Evolutionary conservation across 2,329 filamentous ascomycete species (phyloP).

Genomic region (Calonectria naviculata): DNA sequence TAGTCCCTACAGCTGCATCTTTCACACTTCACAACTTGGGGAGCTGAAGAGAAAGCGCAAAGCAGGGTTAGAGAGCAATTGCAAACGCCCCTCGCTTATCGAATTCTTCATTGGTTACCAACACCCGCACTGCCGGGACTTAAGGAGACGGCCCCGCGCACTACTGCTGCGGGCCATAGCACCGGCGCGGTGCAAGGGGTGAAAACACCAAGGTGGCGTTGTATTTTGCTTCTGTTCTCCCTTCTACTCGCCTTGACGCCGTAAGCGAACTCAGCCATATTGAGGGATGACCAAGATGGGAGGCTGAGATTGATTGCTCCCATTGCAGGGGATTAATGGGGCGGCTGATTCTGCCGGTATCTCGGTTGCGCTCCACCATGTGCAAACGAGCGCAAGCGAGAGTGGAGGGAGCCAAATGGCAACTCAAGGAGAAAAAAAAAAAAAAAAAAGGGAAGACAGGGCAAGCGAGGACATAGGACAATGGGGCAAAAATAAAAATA

Average conservation of each 20-base stretch:
- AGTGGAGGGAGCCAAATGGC: constrained; percentile 8
- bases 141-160: constrained; percentile 26
- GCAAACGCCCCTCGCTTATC: constrained; percentile 7
- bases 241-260: constrained; percentile 11
- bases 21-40: neutral
- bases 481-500: neutral
- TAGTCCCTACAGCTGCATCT: neutral
- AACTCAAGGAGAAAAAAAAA: neutral
- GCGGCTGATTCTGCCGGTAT: constrained; percentile 23
- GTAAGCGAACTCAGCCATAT: constrained; percentile 11
- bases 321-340: constrained; percentile 14
- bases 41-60: neutral
- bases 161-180: constrained; percentile 27
- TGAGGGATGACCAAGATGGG: constrained; percentile 4
- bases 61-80: constrained; percentile 11
- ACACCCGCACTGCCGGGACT: constrained; percentile 36
- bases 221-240: constrained; percentile 28
- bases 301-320: constrained; percentile 16
- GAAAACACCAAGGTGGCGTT: constrained; percentile 17
- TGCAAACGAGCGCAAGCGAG: constrained; percentile 13
- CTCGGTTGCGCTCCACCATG: constrained; percentile 3
- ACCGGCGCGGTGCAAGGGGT: constrained; percentile 17
- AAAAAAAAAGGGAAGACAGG: neutral
- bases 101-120: constrained; percentile 36
- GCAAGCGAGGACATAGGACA: constrained; percentile 1